Percentiles rank a stretch among this genome's conserved stretches.
phyloP scores from a whole-genome alignment of 257 asterid species.

The Solanum raphanifolium region DNA sequence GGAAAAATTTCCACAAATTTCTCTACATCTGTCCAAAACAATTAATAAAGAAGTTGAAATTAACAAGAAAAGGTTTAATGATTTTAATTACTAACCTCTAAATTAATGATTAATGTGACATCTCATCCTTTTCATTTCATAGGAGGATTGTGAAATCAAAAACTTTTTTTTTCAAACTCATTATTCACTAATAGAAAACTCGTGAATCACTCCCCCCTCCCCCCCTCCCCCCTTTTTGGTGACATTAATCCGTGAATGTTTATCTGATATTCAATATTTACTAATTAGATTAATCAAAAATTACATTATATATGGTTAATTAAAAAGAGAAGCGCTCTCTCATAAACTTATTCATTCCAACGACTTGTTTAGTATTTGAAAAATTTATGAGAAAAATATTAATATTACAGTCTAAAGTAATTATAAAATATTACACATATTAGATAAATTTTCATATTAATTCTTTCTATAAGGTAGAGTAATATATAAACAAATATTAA shows the following conservation, averaged over 20 bases:
- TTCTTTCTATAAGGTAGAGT: neutral
- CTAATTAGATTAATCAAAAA: neutral
- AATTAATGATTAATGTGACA: neutral
- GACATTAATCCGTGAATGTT: neutral
- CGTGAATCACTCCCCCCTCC: neutral
- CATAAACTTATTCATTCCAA: neutral
- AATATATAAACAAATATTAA: neutral
- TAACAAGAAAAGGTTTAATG: neutral
- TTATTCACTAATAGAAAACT: neutral
- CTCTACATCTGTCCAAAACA: neutral
- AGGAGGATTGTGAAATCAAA: neutral
- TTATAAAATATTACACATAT: neutral
- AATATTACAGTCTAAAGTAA: neutral
- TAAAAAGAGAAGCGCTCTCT: neutral
- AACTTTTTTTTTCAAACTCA: neutral
- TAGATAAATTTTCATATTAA: neutral
- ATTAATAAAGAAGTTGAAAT: neutral
- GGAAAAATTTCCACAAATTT: neutral
- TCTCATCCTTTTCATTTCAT: neutral
- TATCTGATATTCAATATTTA: neutral
- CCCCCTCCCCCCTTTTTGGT: neutral
- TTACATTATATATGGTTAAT: neutral
- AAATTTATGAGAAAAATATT: neutral
- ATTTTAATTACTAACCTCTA: neutral
- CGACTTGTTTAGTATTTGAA: neutral